These are phyloP conservation scores for Pythium inflatum DNA, from an alignment of 352 stramenopile species.

Conservation along the genomic window DNA sequence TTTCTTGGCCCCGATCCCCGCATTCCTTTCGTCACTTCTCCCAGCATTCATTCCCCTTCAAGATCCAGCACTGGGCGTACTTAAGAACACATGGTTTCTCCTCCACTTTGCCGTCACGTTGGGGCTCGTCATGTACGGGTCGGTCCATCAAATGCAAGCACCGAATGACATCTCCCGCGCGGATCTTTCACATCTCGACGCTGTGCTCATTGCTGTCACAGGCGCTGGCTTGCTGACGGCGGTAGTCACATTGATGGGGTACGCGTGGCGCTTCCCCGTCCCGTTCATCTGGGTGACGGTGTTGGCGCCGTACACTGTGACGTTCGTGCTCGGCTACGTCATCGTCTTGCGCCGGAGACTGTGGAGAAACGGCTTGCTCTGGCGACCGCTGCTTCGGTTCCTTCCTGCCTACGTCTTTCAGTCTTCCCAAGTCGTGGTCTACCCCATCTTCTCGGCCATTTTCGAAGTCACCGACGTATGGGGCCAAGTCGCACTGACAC, in stretches of 20 bases:
- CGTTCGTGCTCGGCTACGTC: slow-evolving; percentile 4
- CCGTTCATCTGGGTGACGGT: slow-evolving; percentile 15
- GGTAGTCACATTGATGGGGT: neutral
- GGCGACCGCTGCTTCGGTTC: neutral
- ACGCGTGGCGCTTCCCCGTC: slow-evolving; percentile 16
- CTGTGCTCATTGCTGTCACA: neutral
- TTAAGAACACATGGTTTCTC: neutral
- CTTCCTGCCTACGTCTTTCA: neutral
- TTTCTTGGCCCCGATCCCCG: neutral
- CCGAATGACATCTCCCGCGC: neutral
- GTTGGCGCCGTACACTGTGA: neutral
- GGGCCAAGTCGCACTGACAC: slow-evolving; percentile 23
- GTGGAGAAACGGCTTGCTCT: slow-evolving; percentile 7
- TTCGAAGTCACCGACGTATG: slow-evolving; percentile 20
- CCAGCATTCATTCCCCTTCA: slow-evolving; percentile 15
- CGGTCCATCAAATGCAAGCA: neutral
- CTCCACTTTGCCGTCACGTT: neutral
- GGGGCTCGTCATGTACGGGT: neutral
- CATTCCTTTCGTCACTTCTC: neutral
- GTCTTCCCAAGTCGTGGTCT: slow-evolving; percentile 22
- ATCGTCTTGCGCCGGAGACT: slow-evolving; percentile 9
- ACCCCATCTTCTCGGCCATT: slow-evolving; percentile 31
- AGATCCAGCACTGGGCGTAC: neutral
- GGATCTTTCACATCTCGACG: neutral
- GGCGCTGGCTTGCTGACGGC: no score